Evolutionary conservation across 1,139 yeast species (phyloP).

Genomic region (Saccharomycopsis phalli): DNA sequence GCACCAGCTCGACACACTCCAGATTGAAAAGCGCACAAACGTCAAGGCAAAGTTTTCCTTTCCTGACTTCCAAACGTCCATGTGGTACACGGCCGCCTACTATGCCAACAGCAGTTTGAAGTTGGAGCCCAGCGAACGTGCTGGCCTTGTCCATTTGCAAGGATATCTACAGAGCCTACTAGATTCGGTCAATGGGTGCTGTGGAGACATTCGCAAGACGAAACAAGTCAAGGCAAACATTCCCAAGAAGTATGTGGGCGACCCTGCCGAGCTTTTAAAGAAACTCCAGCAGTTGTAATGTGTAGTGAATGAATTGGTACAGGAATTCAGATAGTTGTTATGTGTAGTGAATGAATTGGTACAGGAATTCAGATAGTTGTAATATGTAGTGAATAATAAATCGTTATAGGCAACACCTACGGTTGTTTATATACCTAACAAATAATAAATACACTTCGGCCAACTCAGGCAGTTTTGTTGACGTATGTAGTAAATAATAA

Average conservation of each 20-base stretch:
- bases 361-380: neutral
- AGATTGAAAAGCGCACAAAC: constrained; percentile 55
- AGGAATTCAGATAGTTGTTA: neutral
- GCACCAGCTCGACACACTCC: constrained; percentile 52
- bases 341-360: neutral
- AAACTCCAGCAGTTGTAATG: neutral
- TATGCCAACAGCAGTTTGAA: constrained; percentile 29
- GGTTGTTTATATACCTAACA: no score
- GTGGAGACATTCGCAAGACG: constrained; percentile 19
- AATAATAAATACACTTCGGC: no score
- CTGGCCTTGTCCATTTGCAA: neutral
- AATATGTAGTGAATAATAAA: neutral
- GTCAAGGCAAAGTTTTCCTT: constrained; percentile 73
- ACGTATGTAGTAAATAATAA: no score
- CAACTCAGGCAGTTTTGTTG: no score
- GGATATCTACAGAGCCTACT: constrained; percentile 7
- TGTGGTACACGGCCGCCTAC: constrained; percentile 56
- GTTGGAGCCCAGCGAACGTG: constrained; percentile 22
- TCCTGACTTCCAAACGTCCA: constrained; percentile 63
- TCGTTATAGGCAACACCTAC: no score
- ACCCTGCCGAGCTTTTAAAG: constrained; percentile 14
- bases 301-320: no score
- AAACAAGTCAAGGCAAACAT: constrained; percentile 21
- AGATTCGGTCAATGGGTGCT: constrained; percentile 9
- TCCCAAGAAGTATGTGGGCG: constrained; percentile 21